Base-by-base conservation (phyloP, 495 filamentous ascomycete species). In the Talaromyces liani region DNA sequence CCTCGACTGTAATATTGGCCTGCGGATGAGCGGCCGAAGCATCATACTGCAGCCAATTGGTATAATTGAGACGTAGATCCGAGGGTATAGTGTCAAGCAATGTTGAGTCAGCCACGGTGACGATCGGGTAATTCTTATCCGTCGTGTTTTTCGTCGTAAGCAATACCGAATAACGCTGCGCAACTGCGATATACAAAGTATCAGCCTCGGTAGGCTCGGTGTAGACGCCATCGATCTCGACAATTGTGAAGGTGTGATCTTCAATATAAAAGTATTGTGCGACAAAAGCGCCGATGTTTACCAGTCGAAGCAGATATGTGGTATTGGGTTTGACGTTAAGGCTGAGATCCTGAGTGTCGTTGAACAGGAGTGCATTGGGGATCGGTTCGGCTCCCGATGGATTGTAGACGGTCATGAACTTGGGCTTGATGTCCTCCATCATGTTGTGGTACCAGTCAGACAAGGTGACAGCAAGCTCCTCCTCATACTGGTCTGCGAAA, bases 221-320 rank as follows among this genome's bases (percentile, higher is more conserved):
- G 62, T 80, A 82, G 27, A 82, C 75, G 16, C 81, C 81, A 63
- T 82, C 80, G 25, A 82, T 73, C 68, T 85, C 84, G 29, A 86
- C 77, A 34, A 91, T 78, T 20, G 68, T 77, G 58, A 88, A 80
- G 59, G 79, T 84, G 65, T 92, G 89, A 5, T 83, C 86, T 63
- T 91, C 87, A 69, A 93, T 86, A 80, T 87, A 90, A 73, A 93
- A 85, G 81, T 89, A 90, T 66, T 92, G 73, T 69, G 89, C 83
- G 62, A 87, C 82, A 70, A 91, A 91, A 14, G 87, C 88, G 3
- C 83, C 87, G 51, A 90, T 86, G 70, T 94, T 94, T 70, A 91
- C 74, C 62, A 93, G 78, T 14, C 87, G 86, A 70, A 96, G 80
- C 12, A 93, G 77, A 64, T 96, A 96, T 0, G 91, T 96, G 70